phyloP scores from a whole-genome alignment of 2,329 filamentous ascomycete genomes.

The Dactylella cylindrospora region DNA sequence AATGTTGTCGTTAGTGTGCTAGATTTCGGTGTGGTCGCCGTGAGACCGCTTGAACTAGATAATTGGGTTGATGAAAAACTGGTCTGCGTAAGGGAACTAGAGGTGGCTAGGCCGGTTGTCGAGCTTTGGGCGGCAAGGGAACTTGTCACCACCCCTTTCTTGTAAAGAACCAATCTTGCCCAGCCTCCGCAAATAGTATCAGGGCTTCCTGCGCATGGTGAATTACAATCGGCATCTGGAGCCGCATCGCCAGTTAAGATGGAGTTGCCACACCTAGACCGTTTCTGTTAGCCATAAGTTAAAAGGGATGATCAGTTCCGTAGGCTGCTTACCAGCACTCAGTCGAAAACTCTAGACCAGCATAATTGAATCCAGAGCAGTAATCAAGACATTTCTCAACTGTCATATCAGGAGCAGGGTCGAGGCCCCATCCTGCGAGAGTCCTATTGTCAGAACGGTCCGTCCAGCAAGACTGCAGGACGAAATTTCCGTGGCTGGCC shows the following conservation, averaged over 20 bases:
- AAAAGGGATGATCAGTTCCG: no score
- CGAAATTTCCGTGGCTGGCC: background rate
- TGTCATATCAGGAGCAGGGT: constrained; percentile 55
- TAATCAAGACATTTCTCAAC: constrained; percentile 59
- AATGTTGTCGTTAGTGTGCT: background rate
- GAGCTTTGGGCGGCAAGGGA: background rate
- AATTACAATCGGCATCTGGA: constrained; percentile 40
- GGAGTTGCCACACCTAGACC: constrained; percentile 26
- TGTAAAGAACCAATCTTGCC: constrained; percentile 46
- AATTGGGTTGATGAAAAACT: no score
- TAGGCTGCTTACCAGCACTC: no score
- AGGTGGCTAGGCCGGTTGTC: background rate
- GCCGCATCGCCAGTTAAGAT: constrained; percentile 13
- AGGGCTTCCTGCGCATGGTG: constrained; percentile 46
- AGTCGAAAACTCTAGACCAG: constrained; percentile 60
- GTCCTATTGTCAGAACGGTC: constrained; percentile 9
- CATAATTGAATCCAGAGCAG: constrained; percentile 59
- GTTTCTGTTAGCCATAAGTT: no score
- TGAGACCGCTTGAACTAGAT: no score
- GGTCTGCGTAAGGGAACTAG: background rate
- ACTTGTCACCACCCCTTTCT: constrained; percentile 15
- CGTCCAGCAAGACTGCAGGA: constrained; percentile 6
- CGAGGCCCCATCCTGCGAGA: constrained; percentile 11
- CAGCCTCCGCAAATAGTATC: constrained; percentile 46
- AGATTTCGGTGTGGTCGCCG: background rate